These are phyloP conservation scores for Rhodofomes roseus DNA, from an alignment of 1,284 basidiomycete species.

Conservation along the genomic window DNA sequence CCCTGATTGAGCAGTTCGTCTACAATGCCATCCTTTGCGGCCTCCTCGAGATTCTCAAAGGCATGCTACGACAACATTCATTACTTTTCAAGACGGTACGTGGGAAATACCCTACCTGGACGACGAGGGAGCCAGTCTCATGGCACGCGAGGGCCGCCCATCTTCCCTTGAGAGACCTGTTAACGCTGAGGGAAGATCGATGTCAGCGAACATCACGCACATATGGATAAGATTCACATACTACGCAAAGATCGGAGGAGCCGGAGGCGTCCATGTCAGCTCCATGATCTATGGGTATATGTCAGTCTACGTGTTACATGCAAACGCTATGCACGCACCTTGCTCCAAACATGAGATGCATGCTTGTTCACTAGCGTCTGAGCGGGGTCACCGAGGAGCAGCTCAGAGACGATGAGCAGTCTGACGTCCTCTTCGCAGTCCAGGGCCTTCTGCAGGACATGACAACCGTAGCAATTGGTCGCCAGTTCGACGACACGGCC, in stretches of 20 bases:
- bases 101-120: slow-evolving; percentile 49
- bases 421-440: slow-evolving; percentile 83
- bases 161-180: slow-evolving; percentile 77
- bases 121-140: slow-evolving; percentile 80
- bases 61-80: slow-evolving; percentile 50
- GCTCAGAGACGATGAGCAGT: slow-evolving; percentile 74
- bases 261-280: slow-evolving; percentile 75
- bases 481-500: slow-evolving; percentile 79
- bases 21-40: slow-evolving; percentile 77
- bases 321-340: slow-evolving; percentile 41
- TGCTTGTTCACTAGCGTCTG: slow-evolving; percentile 83
- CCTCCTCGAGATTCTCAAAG: slow-evolving; percentile 80
- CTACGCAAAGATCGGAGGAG: slow-evolving; percentile 81
- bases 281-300: slow-evolving; percentile 64
- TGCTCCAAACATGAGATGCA: slow-evolving; percentile 85
- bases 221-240: slow-evolving; percentile 34
- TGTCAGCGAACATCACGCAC: background rate
- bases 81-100: background rate
- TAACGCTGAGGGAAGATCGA: slow-evolving; percentile 48
- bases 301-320: background rate
- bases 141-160: slow-evolving; percentile 86
- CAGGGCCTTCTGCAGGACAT: slow-evolving; percentile 83
- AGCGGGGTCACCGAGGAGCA: slow-evolving; percentile 75
- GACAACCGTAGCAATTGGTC: slow-evolving; percentile 83
- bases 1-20: slow-evolving; percentile 76